Evolutionary conservation across 768 basidiomycete genomes (phyloP).

Genomic region (Mrakia blollopis): DNA sequence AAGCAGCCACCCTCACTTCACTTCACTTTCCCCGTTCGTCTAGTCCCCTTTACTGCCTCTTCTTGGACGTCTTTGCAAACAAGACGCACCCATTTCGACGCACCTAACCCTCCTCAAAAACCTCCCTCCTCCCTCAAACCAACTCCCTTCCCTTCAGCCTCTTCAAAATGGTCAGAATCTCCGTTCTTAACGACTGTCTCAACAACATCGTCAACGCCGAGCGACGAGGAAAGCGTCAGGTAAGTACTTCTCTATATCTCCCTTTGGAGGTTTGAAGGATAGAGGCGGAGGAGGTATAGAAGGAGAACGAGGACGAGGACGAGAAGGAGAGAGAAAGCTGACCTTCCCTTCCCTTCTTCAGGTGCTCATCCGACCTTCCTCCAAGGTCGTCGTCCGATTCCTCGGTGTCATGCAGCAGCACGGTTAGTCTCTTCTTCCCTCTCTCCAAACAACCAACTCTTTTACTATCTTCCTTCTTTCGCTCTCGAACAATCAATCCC

Average conservation of each 20-base stretch:
- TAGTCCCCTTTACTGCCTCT: conserved; percentile 22
- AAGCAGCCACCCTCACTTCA: conserved; percentile 2
- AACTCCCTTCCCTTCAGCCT: conserved; percentile 19
- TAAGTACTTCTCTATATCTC: neutral
- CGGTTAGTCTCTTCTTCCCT: conserved; percentile 56
- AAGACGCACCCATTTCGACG: conserved; percentile 34
- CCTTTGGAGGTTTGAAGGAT: too few relatives aligned
- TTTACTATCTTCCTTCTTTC: conserved; percentile 31
- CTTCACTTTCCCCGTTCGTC: conserved; percentile 11
- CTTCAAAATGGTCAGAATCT: conserved; percentile 49
- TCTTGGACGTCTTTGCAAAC: conserved; percentile 26
- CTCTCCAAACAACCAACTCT: neutral
- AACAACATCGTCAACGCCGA: conserved; percentile 99
- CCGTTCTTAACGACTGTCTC: conserved; percentile 47
- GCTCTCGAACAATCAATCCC: conserved; percentile 10
- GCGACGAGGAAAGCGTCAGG: conserved; percentile 96
- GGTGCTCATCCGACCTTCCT: conserved; percentile 92
- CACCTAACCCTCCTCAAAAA: neutral
- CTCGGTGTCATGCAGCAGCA: conserved; percentile 98
- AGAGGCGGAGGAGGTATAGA: neutral
- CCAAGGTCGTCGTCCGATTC: conserved; percentile 97
- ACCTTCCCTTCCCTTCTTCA: neutral
- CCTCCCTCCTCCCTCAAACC: neutral
- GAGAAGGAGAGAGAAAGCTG: neutral
- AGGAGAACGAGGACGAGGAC: neutral